Evolutionary conservation across 1,284 basidiomycete genomes (phyloP), one percentile per base, ranked within the genome.

Genomic region (Wallemia ichthyophaga): DNA sequence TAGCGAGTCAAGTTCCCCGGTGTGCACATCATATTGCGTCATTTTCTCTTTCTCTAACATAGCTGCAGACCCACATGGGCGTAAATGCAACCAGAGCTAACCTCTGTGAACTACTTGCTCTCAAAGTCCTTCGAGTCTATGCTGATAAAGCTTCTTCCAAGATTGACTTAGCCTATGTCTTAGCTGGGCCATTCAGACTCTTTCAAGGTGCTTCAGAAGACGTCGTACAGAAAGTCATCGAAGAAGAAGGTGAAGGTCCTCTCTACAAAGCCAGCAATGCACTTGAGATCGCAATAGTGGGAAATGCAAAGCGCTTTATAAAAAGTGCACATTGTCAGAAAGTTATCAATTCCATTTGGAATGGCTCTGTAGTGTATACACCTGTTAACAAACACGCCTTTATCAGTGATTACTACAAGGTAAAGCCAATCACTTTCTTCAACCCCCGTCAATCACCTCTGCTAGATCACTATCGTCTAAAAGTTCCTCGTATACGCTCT

Each of bases 381-480:
- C 82, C 86, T 0, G 74, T 84, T 66, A 86, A 83, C 67, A 81
- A 76, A 60, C 84, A 87, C 67, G 81, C 84, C 1, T 82, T 91
- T 60, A 77, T 91, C 25, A 82, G 83, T 28, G 86, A 89, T 69
- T 85, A 84, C 33, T 95, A 94, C 71, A 94, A 94, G 72, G 78
- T 82, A 58, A 85, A 79, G 28, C 87, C 89, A 1, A 78, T 94
- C 32, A 85, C 89, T 69, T 84, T 92, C 65, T 94, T 94, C 69
- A 87, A 95, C 67, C 89, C 89, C 0, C 81, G 86, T 67, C 86
- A 80, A 66, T 88, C 89, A 0, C 87, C 89, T 13, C 69, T 94
- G 25, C 76, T 95, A 2, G 88, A 95, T 67, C 89, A 95, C 69
- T 89, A 92, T 65, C 79, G 85, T 9, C 76, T 95, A 53, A 92